Conservation (phyloP, 495 filamentous ascomycete species). For the Penicillium antarcticum region DNA sequence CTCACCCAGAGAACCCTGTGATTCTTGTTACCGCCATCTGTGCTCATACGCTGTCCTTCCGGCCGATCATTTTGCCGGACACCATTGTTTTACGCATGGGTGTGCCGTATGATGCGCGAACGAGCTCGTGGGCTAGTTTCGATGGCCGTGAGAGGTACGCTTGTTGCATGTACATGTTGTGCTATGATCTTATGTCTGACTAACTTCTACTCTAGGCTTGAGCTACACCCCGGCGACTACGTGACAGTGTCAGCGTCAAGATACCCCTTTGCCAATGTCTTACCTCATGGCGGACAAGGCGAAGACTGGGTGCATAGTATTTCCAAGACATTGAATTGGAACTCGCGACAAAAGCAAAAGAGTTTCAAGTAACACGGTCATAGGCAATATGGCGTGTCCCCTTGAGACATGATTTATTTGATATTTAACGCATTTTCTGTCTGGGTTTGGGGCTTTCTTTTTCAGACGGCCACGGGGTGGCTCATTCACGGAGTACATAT, state of each 20-base stretch:
- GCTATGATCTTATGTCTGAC: not conserved
- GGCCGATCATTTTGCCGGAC: conserved; percentile 92
- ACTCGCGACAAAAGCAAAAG: conserved; percentile 77
- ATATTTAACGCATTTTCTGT: not conserved
- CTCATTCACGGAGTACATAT: not conserved
- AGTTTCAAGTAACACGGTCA: conserved; percentile 30
- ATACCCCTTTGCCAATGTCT: conserved; percentile 89
- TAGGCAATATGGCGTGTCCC: too few relatives aligned
- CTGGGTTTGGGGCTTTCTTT: not conserved
- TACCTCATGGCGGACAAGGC: conserved; percentile 66
- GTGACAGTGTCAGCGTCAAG: conserved; percentile 90
- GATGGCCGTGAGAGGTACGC: conserved; percentile 78
- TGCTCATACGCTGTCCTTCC: conserved; percentile 92
- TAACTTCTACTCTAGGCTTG: conserved; percentile 49
- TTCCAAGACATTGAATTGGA: conserved; percentile 88
- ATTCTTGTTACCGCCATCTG: conserved; percentile 95
- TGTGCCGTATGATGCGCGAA: conserved; percentile 87
- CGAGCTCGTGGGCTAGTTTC: conserved; percentile 93
- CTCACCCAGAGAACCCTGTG: conserved; percentile 95
- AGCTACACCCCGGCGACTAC: conserved; percentile 87
- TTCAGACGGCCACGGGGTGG: conserved; percentile 8
- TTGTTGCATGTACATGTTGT: not conserved
- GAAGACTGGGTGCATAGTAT: conserved; percentile 96
- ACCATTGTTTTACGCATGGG: conserved; percentile 88
- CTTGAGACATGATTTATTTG: not conserved